Evolutionary conservation across 2,329 filamentous ascomycete species (phyloP), one percentile per base, ranked within the genome.

Genomic region (Fusarium brachygibbosum): DNA sequence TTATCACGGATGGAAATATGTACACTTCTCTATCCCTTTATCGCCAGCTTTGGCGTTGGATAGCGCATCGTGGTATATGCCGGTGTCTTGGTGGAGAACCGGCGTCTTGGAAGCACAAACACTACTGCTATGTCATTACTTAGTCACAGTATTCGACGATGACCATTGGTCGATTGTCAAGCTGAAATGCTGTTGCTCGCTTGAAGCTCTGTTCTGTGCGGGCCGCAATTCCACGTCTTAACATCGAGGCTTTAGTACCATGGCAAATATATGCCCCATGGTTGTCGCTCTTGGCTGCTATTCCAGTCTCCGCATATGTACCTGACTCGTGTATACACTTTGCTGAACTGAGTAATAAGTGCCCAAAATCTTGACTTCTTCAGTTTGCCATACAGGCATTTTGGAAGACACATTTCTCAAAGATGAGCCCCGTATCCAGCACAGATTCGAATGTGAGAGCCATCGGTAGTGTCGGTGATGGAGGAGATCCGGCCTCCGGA

Each of bases 51-150:
- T 45, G 23, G 17, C 17, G 17, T 5, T 10, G 4, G 17, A 16
- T 29, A 19, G 16, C 17, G 11, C n/a, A 19, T 16, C 5, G 3
- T 44, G 17, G 17, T 28, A 31, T 4, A 41, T 0, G 25, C 31
- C 58, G 58, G 58, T 3, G 58, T 62, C 56, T 62, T 44, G 56
- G 56, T 62, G 58, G 58, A 45, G 37, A 12, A 38, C 19, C 48
- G 34, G 48, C 13, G 48, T 50, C 48, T 50, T 38, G 23, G n/a
- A n/a, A 14, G 10, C 16, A 29, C 13, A 21, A 16, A 16, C 5
- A 17, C 19, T 10, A 23, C 8, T 32, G 38, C 28, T 42, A 7
- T 25, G 56, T 61, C 16, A 62, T 62, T 12, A 23, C 7, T 62
- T 53, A 53, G 44, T 61, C 44, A 62, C n/a, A 4, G n/a, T 19